phyloP scores from a whole-genome alignment of 345 rosid species.

The Eucalyptus polyanthemos region DNA sequence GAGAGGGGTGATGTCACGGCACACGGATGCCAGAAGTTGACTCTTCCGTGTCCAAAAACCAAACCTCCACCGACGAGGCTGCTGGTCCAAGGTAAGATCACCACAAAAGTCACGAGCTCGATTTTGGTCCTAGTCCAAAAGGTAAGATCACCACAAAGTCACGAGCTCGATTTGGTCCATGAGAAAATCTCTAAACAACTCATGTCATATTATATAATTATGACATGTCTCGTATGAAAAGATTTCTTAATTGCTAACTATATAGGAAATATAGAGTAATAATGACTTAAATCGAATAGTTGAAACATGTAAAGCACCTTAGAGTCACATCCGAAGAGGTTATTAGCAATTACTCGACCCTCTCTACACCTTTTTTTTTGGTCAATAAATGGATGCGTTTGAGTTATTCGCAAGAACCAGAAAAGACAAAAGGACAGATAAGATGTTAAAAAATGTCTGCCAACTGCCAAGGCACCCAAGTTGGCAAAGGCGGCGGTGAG shows the following conservation, averaged over 20 bases:
- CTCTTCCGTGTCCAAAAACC: neutral
- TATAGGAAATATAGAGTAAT: rapidly evolving
- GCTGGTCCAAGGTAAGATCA: neutral
- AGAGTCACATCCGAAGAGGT: neutral
- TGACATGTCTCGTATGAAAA: neutral
- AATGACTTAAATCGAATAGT: neutral
- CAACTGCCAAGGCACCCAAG: neutral
- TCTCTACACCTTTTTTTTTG: neutral
- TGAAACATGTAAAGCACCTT: neutral
- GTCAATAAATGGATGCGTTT: neutral
- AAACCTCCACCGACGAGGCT: neutral
- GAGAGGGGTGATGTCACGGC: neutral
- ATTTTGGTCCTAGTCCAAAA: neutral
- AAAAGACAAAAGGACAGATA: neutral
- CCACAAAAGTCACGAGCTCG: neutral
- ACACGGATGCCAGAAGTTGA: neutral
- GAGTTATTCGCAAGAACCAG: neutral
- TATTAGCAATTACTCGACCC: neutral
- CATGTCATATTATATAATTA: neutral
- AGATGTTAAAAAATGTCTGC: neutral
- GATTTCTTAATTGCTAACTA: neutral
- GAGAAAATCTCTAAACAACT: neutral
- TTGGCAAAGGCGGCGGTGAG: neutral
- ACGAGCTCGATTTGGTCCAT: neutral
- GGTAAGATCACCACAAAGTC: neutral